phyloP scores from a whole-genome alignment of 2,329 filamentous ascomycete species.

The Canariomyces notabilis region DNA sequence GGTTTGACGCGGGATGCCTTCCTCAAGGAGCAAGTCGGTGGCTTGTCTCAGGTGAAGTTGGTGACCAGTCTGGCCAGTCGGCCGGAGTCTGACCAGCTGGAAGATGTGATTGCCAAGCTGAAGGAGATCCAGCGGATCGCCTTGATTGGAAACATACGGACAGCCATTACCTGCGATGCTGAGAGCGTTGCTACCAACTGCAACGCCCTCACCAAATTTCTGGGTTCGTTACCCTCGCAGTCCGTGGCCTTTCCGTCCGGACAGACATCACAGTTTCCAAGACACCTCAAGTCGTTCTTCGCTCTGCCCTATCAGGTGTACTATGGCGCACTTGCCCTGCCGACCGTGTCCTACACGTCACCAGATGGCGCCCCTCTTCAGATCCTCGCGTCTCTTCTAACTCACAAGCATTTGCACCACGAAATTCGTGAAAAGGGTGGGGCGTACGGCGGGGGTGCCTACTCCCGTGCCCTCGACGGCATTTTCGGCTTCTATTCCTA shows the following conservation, averaged over 20 bases:
- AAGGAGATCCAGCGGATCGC: constrained; percentile 79
- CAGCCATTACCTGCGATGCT: constrained; percentile 78
- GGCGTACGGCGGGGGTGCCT: constrained; percentile 89
- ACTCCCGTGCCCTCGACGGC: constrained; percentile 72
- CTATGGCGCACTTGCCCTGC: constrained; percentile 77
- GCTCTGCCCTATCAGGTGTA: constrained; percentile 96
- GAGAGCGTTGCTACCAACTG: constrained; percentile 70
- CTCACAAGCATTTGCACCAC: constrained; percentile 93
- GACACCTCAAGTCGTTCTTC: constrained; percentile 75
- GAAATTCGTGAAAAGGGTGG: constrained; percentile 98
- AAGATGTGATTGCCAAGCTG: constrained; percentile 74
- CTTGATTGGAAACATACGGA: constrained; percentile 63
- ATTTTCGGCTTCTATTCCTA: constrained; percentile 95
- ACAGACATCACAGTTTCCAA: constrained; percentile 33
- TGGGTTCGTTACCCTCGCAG: constrained; percentile 52
- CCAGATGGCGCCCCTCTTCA: constrained; percentile 73
- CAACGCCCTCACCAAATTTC: constrained; percentile 64
- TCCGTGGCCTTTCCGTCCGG: constrained; percentile 34
- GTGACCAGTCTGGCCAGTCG: constrained; percentile 73
- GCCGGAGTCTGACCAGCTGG: constrained; percentile 61
- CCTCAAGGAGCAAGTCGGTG: constrained; percentile 77
- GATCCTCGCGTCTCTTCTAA: constrained; percentile 84
- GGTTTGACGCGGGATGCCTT: constrained; percentile 67
- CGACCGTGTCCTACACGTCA: constrained; percentile 78
- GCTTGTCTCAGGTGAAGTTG: constrained; percentile 84